These are phyloP conservation scores for Sarcocystis neurona DNA, from an alignment of 169 alveolate genomes.

Conservation along the genomic window DNA sequence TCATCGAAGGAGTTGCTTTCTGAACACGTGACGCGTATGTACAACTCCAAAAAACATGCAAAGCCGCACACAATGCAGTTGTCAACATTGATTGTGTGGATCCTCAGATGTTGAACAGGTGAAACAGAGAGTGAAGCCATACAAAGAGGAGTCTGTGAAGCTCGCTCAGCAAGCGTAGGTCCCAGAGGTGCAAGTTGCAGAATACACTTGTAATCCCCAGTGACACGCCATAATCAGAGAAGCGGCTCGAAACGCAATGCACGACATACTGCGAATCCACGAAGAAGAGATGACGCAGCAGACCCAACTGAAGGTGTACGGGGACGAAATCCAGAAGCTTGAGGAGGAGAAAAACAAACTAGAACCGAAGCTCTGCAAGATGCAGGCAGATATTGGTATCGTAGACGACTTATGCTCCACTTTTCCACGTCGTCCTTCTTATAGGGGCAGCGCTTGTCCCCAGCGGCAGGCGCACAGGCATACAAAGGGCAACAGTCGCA, in stretches of 20 bases:
- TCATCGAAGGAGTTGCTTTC: background rate
- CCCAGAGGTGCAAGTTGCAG: too few species aligned
- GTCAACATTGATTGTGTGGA: background rate
- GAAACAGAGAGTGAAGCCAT: background rate
- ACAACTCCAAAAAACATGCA: too few species aligned
- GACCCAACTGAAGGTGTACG: background rate
- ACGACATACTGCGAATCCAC: too few species aligned
- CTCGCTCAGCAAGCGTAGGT: background rate
- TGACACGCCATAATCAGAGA: too few species aligned
- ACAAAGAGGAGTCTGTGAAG: background rate
- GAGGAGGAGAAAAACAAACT: background rate
- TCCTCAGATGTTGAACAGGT: background rate
- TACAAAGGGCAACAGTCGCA: background rate
- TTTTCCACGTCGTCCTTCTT: background rate
- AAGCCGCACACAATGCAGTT: background rate
- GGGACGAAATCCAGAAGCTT: background rate
- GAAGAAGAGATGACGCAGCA: too few species aligned
- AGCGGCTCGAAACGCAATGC: too few species aligned
- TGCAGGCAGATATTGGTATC: background rate
- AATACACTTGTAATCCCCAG: too few species aligned
- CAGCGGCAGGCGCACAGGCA: conserved; percentile 8
- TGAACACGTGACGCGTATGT: background rate
- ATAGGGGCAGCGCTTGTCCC: background rate
- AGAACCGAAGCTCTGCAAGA: background rate
- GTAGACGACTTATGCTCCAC: background rate